A percentile compares a stretch with the other conserved stretches of the same genome.
phyloP scores from a whole-genome alignment of 805 yeast genomes.

The Lipomyces orientalis region DNA sequence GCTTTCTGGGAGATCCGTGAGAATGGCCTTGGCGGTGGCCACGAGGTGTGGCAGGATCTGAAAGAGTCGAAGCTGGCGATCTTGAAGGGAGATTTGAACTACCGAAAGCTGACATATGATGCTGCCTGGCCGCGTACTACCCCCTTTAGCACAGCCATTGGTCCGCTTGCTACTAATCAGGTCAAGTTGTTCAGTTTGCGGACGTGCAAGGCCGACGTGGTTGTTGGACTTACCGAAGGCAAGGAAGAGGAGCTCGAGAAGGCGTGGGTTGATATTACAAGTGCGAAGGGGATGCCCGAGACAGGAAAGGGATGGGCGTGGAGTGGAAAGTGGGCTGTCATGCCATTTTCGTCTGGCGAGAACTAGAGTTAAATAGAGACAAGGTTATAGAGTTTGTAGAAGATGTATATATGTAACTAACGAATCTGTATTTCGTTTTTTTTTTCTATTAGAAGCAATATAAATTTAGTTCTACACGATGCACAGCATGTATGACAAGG shows the following conservation, averaged over 20 bases:
- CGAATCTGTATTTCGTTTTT: neutral
- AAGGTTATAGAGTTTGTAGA: neutral
- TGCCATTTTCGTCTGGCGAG: conserved; percentile 59
- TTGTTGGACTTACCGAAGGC: conserved; percentile 81
- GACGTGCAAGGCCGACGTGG: conserved; percentile 96
- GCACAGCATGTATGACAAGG: neutral
- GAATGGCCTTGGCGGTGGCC: conserved; percentile 61
- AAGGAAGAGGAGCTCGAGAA: conserved; percentile 68
- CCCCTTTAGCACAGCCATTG: conserved; percentile 72
- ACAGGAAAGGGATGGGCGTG: conserved; percentile 64
- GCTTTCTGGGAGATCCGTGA: conserved; percentile 75
- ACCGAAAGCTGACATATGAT: conserved; percentile 92
- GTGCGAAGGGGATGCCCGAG: conserved; percentile 52
- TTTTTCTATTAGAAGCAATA: neutral
- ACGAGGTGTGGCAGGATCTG: conserved; percentile 65
- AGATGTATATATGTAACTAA: neutral
- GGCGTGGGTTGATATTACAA: conserved; percentile 64
- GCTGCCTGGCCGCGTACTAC: conserved; percentile 84
- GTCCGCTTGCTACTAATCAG: conserved; percentile 65
- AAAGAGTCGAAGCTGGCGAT: conserved; percentile 65
- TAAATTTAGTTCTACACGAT: neutral
- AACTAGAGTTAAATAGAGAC: neutral
- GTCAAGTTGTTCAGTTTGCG: conserved; percentile 76
- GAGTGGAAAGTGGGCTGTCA: conserved; percentile 94
- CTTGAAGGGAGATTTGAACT: conserved; percentile 95